Conservation (phyloP, 768 basidiomycete genomes). For the Obba rivulosa region DNA sequence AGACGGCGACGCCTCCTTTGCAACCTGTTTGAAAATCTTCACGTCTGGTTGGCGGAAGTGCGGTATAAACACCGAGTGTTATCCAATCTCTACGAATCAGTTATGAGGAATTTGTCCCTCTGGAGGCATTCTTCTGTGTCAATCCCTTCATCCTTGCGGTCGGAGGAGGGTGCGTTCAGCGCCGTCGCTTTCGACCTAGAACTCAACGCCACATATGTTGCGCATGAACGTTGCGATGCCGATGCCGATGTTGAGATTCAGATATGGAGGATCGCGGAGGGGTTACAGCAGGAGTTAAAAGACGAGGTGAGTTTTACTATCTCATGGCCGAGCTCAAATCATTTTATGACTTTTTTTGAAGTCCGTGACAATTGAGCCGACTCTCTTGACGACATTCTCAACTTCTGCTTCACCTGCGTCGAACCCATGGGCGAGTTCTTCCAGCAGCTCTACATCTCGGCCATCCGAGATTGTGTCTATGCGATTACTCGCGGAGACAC, state of each 20-base stretch:
- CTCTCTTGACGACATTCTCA: conserved; percentile 12
- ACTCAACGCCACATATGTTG: conserved; percentile 52
- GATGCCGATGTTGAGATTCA: conserved; percentile 52
- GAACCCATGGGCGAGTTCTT: conserved; percentile 18
- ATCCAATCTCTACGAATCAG: too few species aligned
- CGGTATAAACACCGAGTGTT: too few species aligned
- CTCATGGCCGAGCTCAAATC: background rate
- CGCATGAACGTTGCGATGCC: conserved; percentile 41
- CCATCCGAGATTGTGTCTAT: conserved; percentile 52
- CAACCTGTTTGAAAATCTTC: too few species aligned
- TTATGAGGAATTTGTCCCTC: conserved; percentile 12
- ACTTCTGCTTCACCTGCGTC: conserved; percentile 11
- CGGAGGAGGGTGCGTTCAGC: conserved; percentile 2
- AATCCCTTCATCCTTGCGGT: conserved; percentile 4
- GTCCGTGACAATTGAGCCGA: background rate
- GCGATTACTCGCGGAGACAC: conserved; percentile 67
- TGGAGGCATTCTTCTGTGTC: conserved; percentile 6
- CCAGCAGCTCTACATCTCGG: background rate
- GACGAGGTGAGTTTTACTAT: conserved; percentile 7
- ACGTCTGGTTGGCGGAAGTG: too few species aligned
- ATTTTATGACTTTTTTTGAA: conserved; percentile 2
- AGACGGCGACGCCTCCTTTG: too few species aligned
- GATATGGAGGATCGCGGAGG: conserved; percentile 41
- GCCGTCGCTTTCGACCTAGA: conserved; percentile 54
- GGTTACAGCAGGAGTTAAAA: background rate